Base-by-base conservation (phyloP, 495 filamentous ascomycete species). In the Cairneyella variabilis region DNA sequence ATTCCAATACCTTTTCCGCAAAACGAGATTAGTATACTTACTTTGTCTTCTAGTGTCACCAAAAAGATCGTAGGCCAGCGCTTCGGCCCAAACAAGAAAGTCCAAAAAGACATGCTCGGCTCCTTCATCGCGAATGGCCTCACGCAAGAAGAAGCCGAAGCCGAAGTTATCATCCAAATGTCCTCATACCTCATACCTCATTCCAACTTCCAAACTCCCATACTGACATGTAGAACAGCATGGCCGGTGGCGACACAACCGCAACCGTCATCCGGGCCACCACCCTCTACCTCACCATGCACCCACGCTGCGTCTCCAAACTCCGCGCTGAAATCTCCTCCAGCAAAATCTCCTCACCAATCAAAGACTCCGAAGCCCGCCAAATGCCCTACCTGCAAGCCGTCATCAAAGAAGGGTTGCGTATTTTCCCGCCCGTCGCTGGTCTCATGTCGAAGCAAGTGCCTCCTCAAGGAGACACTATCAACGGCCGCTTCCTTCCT, bases 181-280 rank as follows among this genome's bases (percentile, higher is more conserved):
- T 51, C n/a, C 17, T 11, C 37, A 2, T 20, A 2, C 21, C 28
- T 32, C 7, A 6, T 32, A 7, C 6, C 14, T 32, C 14, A 7
- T 14, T 7, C 28, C n/a, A n/a, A n/a, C n/a, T 32, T 7, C 28
- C 28, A 32, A 32, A 6, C 14, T 7, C 6, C 28, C 28, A 6
- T 32, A 32, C 28, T n/a, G n/a, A n/a, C n/a, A n/a, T n/a, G n/a
- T n/a, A n/a, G n/a, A 14, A 7, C 28, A 55, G 64, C 17, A 17
- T 83, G 2, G 83, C 83, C 0, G 83, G 82, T 5, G 76, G 77
- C 9, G 84, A 88, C 52, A 84, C 82, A 2, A 84, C 82, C 0
- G 80, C 80, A 0, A 78, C 77, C 1, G 71, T 76, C 14, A 76
- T 87, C 62, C 75, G 77, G 27, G 71, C 71, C 2, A 69, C 82